phyloP scores from a whole-genome alignment of 352 stramenopile genomes.

The Globisporangium megalacanthum region DNA sequence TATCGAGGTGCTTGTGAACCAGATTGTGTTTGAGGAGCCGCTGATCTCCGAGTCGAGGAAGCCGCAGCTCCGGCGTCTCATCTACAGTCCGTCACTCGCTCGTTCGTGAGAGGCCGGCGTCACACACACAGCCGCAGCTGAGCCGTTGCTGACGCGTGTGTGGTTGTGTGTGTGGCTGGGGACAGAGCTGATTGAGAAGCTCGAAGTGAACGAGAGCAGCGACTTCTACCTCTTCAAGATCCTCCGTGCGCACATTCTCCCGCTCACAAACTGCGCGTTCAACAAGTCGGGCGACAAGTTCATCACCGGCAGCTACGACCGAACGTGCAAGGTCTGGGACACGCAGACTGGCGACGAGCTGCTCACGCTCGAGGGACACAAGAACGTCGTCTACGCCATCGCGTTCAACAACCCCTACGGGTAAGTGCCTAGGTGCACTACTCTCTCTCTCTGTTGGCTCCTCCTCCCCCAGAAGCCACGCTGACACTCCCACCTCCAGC shows the following conservation, averaged over 20 bases:
- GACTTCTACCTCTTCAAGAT: conserved; percentile 98
- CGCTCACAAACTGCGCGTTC: conserved; percentile 95
- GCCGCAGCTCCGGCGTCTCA: conserved; percentile 90
- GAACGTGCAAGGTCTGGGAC: conserved; percentile 95
- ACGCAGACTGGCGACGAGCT: conserved; percentile 93
- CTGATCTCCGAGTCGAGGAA: conserved; percentile 92
- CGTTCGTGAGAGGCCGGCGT: too few relatives aligned
- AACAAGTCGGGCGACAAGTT: conserved; percentile 97
- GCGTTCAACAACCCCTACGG: conserved; percentile 97
- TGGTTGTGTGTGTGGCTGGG: not conserved
- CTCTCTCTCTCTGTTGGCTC: too few relatives aligned
- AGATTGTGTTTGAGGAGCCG: conserved; percentile 94
- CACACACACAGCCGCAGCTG: too few relatives aligned
- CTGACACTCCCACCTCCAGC: too few relatives aligned
- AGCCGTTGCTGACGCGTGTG: not conserved
- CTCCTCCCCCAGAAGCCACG: too few relatives aligned
- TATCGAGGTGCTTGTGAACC: conserved; percentile 93
- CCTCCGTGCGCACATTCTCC: conserved; percentile 92
- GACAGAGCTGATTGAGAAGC: conserved; percentile 93
- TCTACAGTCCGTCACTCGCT: conserved; percentile 74
- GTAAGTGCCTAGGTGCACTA: conserved; percentile 17
- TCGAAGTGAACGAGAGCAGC: conserved; percentile 91
- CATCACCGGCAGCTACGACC: conserved; percentile 95
- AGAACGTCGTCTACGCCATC: conserved; percentile 96
- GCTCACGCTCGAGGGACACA: conserved; percentile 91